Conservation (phyloP, 78 protist genomes). For the Monosiga brevicollis region DNA sequence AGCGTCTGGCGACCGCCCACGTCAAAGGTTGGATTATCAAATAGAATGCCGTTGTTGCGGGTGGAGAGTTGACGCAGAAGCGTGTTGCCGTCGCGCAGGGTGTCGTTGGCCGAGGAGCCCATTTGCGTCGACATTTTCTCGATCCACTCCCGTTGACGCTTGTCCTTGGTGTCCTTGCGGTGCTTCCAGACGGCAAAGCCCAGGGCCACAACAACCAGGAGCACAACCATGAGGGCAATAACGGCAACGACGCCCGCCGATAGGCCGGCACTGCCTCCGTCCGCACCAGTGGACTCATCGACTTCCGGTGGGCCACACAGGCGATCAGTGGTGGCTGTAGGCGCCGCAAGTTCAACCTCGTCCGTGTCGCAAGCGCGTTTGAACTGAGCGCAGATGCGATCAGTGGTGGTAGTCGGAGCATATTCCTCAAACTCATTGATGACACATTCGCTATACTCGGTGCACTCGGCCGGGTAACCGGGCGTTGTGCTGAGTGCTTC, state of each 20-base stretch:
- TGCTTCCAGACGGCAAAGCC: not conserved
- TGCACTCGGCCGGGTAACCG: no score
- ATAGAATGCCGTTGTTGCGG: not conserved
- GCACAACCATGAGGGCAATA: not conserved
- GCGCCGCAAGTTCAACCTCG: not conserved
- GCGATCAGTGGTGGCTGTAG: not conserved
- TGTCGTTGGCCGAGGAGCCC: not conserved
- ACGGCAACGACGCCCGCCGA: not conserved
- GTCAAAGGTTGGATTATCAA: not conserved
- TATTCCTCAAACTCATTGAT: not conserved
- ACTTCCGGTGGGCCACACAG: not conserved
- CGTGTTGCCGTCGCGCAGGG: not conserved
- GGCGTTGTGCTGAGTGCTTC: no score
- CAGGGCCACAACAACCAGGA: not conserved
- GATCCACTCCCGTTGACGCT: not conserved
- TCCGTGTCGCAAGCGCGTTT: not conserved
- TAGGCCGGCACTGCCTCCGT: not conserved
- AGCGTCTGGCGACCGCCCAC: not conserved
- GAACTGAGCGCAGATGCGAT: not conserved
- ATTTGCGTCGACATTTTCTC: not conserved
- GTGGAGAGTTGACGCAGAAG: not conserved
- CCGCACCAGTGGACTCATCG: not conserved
- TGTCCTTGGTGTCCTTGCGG: not conserved
- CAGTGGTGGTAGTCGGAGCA: not conserved
- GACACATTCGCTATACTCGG: no score